These are phyloP conservation scores for Fusarium equiseti DNA, from an alignment of 2,329 filamentous ascomycete genomes.

Conservation along the genomic window DNA sequence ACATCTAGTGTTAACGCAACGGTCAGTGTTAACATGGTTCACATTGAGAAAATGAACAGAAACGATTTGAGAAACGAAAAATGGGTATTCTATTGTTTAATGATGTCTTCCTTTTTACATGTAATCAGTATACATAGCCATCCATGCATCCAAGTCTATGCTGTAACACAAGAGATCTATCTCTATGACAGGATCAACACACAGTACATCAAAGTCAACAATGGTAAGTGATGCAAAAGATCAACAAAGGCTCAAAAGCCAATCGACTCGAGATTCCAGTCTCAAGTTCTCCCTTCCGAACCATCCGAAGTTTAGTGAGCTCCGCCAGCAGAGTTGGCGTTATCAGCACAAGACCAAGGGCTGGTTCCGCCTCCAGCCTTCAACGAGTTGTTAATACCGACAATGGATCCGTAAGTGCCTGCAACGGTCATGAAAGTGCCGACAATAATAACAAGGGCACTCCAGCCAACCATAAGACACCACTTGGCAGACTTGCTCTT, in stretches of 20 bases:
- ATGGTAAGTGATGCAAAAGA: too few relatives aligned
- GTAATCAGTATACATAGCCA: not conserved
- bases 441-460: constrained; percentile 26
- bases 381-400: constrained; percentile 52
- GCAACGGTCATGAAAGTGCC: constrained; percentile 57
- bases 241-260: not conserved
- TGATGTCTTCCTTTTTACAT: not conserved
- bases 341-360: constrained; percentile 59
- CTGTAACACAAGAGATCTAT: not conserved
- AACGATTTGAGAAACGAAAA: not conserved
- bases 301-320: constrained; percentile 4
- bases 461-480: constrained; percentile 29
- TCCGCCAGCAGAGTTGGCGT: constrained; percentile 50
- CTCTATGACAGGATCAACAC: not conserved
- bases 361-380: constrained; percentile 51
- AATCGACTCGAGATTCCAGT: not conserved
- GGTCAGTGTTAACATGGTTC: not conserved
- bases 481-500: constrained; percentile 7
- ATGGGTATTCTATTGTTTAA: not conserved
- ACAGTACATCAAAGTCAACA: not conserved
- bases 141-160: not conserved
- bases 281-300: not conserved
- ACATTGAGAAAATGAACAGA: not conserved
- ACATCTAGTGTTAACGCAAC: not conserved
- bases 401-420: constrained; percentile 59